These are phyloP conservation scores for Drechslera avenae DNA, from an alignment of 2,329 filamentous ascomycete genomes.

Conservation along the genomic window DNA sequence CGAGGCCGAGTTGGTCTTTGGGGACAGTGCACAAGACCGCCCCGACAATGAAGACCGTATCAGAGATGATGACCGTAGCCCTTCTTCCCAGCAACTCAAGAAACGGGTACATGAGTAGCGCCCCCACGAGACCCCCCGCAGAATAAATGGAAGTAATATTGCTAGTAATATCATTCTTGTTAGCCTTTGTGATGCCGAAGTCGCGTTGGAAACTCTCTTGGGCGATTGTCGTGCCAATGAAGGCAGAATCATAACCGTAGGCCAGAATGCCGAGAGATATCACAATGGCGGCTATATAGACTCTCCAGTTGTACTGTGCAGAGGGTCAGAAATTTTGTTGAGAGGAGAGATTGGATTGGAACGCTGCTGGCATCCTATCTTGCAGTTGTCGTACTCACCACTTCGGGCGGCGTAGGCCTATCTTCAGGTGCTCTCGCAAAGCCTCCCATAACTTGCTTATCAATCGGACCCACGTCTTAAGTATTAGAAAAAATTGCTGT, in stretches of 20 bases:
- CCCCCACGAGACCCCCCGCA: conserved; percentile 61
- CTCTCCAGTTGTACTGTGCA: conserved; percentile 55
- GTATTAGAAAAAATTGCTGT: not conserved
- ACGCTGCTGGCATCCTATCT: not conserved
- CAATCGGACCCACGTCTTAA: not conserved
- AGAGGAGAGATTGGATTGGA: no score
- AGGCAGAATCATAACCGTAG: conserved; percentile 59
- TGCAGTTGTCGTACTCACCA: conserved; percentile 36
- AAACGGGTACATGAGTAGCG: conserved; percentile 53
- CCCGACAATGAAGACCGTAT: conserved; percentile 53
- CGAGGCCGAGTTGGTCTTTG: conserved; percentile 40
- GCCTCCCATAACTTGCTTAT: conserved; percentile 36
- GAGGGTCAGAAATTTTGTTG: not conserved
- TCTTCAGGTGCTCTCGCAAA: conserved; percentile 59
- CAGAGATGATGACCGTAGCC: conserved; percentile 56
- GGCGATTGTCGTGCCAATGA: conserved; percentile 61
- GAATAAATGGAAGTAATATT: conserved; percentile 57
- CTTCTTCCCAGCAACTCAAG: conserved; percentile 57
- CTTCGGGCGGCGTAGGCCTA: conserved; percentile 60
- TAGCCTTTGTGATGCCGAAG: conserved; percentile 42
- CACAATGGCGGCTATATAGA: conserved; percentile 56
- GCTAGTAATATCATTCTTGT: conserved; percentile 50
- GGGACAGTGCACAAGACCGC: conserved; percentile 48
- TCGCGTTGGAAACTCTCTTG: conserved; percentile 56
- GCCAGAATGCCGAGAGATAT: conserved; percentile 55